Conservation (phyloP, 2,329 filamentous ascomycete genomes). For the Colletotrichum costaricense region DNA sequence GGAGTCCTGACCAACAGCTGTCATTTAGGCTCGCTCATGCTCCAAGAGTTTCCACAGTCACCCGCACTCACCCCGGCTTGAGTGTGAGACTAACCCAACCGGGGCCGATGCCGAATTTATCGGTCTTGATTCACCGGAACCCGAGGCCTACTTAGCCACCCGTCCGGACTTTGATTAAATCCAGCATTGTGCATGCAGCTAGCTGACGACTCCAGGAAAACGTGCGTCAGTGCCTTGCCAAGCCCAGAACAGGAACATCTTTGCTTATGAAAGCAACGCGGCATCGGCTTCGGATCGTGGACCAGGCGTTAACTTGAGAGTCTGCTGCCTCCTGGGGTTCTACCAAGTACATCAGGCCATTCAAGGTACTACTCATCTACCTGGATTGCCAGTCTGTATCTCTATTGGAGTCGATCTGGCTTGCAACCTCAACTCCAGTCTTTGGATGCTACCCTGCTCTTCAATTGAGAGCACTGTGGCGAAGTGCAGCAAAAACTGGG, state of each 20-base stretch:
- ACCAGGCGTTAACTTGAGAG: no score
- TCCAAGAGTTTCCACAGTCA: slow-evolving; percentile 14
- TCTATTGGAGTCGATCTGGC: neutral
- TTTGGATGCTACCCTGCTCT: neutral
- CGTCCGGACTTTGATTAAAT: neutral
- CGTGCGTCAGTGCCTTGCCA: neutral
- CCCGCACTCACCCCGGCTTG: neutral
- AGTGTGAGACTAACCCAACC: neutral
- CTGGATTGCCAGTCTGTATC: neutral
- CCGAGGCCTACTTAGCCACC: neutral
- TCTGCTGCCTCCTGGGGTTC: neutral
- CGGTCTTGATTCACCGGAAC: neutral
- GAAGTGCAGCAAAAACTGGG: slow-evolving; percentile 12
- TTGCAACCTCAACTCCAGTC: neutral
- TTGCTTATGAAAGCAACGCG: neutral
- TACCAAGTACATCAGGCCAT: neutral
- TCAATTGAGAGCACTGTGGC: neutral
- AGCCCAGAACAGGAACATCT: neutral
- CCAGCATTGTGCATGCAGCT: neutral
- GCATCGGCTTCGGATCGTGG: neutral
- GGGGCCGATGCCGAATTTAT: slow-evolving; percentile 12
- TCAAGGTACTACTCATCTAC: neutral
- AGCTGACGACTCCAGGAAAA: neutral
- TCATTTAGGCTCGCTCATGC: neutral
- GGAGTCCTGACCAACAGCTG: neutral